Percentiles rank a stretch among this genome's conserved stretches.
Evolutionary conservation across 345 rosid species (phyloP).

Genomic region (Heritiera fomes): DNA sequence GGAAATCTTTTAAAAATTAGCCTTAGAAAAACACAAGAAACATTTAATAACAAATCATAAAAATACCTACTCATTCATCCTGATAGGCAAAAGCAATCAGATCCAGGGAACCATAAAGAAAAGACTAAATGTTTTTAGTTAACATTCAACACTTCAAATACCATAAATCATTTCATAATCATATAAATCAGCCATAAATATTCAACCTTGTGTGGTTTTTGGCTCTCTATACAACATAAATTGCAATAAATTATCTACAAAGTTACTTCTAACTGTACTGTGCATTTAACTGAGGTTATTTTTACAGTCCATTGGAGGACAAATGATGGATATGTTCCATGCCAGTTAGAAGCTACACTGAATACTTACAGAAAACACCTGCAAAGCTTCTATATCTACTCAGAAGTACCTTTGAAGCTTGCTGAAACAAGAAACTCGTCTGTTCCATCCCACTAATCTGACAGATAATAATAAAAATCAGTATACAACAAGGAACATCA

Average conservation of each 20-base stretch:
- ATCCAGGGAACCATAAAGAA: conserved; percentile 12
- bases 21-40: neutral
- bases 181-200: neutral
- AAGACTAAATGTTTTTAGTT: conserved; percentile 5
- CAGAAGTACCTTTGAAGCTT: conserved; percentile 84
- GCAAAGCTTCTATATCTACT: neutral
- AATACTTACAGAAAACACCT: conserved; percentile 9
- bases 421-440: conserved; percentile 94
- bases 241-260: neutral
- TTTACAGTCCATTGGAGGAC: neutral
- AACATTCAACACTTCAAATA: conserved; percentile 6
- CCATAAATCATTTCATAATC: neutral
- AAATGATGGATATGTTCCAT: conserved; percentile 12
- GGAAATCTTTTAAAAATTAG: neutral
- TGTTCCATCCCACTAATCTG: conserved; percentile 99
- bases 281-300: neutral
- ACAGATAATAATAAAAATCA: conserved; percentile 26
- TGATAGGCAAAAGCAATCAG: conserved; percentile 9
- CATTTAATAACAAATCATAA: neutral
- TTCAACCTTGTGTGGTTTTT: neutral
- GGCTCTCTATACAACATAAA: neutral
- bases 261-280: neutral
- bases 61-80: neutral
- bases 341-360: neutral
- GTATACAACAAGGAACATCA: conserved; percentile 15